Base-by-base conservation (phyloP, 495 filamentous ascomycete species). In the Penicillium bovifimosum region DNA sequence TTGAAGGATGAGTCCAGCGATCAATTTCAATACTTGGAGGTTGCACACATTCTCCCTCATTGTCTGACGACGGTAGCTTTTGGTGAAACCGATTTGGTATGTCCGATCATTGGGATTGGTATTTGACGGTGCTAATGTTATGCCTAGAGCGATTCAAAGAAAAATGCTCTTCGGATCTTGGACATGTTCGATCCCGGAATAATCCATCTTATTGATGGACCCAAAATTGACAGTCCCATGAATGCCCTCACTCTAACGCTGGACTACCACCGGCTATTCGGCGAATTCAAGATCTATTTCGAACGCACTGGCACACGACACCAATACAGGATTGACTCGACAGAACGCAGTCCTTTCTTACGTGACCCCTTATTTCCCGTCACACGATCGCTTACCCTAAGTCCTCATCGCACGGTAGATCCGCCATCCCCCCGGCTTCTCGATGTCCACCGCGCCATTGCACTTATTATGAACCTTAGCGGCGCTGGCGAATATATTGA, bases 401-500 rank as follows among this genome's bases (percentile, higher is more conserved):
- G 61, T 49, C 65, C 53, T 5, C 50, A 58, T 26, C 53, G 33
- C 36, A 66, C 61, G 7, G 56, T 68, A 24, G 53, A 68, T 49
- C 55, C 56, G 13, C 69, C 64, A 16, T 57, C 53, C 46, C 40
- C 32, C 57, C 53, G 59, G 45, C 67, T 69, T 31, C 66, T 69
- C n/a, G 47, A 36, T 27, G 45, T 72, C 35, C 67, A 72, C 51
- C 53, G 61, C 53, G 69, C 66, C 18, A 67, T 68, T 47, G 56
- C 60, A 14, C 52, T 41, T 45, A 72, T 72, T 40, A 50, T 72
- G 38, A 61, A 66, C 32, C 55, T 71, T 20, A 66, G 66, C 27
- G 69, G 58, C 45, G 68, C 66, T 3, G 64, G 64, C 13, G 52
- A 48, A 38, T 71, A 73, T 58, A 65, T 71, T 40, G 63, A 70